Base-by-base conservation (phyloP, 163 green algal species). In the Chloromonas sp. region DNA sequence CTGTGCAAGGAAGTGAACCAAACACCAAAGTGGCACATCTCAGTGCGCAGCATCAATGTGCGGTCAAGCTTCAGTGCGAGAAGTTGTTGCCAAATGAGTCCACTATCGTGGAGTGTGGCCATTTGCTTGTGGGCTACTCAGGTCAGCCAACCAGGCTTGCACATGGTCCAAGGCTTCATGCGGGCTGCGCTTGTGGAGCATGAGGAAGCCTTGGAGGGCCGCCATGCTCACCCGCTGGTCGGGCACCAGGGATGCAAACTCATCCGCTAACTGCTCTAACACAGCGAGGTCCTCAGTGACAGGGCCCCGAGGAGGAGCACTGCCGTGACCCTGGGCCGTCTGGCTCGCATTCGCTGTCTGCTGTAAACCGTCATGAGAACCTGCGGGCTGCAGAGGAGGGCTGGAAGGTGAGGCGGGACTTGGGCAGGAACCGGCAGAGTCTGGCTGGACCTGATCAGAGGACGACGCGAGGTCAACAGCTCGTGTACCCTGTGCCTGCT, bases 131-230 rank as follows among this genome's bases (percentile, higher is more conserved):
- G 36, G 36, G 36, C 36, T 36, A 36, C 36, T 36, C 36, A 36
- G 36, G 36, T 36, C 36, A 36, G 36, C 36, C 36, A 83, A 70
- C 14, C 60, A 83, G 14, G 70, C 57, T 62, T 57, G 59, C 70
- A 79, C 82, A 0, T 3, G 66, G 2, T 5, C 14, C 71, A 85
- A 60, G 57, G 85, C 85, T 58, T 57, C 78, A 58, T 57, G 76
- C 0, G 85, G 85, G 58, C 83, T 66, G 5, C 78, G 76, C 61
- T 77, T 86, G 85, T 88, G 70, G 3, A 1, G 36, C 87, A 90
- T 88, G 60, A 90, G 81, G 77, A 77, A 86, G 11, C 85, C 87
- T 70, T 90, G 87, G 83, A 90, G 70, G 59, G 81, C 76, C 1
- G 87, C 87, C 87, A 87, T 86, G 60, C 71, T 85, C 71, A 87